Evolutionary conservation across 106 monocot species (phyloP).

Genomic region (Platanthera guangdongensis): DNA sequence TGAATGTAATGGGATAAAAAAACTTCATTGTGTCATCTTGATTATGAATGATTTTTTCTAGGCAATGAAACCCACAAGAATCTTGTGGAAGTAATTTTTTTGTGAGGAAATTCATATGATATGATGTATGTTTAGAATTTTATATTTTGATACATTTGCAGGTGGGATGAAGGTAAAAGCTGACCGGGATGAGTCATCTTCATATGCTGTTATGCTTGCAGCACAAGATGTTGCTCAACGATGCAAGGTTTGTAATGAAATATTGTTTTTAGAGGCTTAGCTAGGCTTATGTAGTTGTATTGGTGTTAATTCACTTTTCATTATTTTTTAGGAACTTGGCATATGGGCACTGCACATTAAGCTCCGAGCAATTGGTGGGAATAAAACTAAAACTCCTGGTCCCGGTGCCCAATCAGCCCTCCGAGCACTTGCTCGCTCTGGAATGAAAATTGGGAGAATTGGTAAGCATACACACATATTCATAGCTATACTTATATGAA

Average conservation of each 20-base stretch:
- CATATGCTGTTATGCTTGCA: slow-evolving; percentile 80
- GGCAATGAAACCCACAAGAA: no score
- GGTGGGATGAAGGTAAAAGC: slow-evolving; percentile 82
- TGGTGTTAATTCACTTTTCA: background rate
- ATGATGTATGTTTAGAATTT: no score
- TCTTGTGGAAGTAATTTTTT: no score
- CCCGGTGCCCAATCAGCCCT: slow-evolving; percentile 55
- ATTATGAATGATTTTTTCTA: no score
- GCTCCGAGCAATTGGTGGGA: slow-evolving; percentile 54
- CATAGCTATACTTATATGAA: no score
- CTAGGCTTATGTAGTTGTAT: background rate
- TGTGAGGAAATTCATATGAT: no score
- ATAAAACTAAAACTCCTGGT: slow-evolving; percentile 58
- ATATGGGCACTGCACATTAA: slow-evolving; percentile 54
- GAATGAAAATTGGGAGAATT: slow-evolving; percentile 63
- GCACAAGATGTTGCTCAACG: slow-evolving; percentile 57
- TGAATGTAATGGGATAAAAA: no score
- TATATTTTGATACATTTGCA: slow-evolving; percentile 3
- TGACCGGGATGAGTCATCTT: slow-evolving; percentile 69
- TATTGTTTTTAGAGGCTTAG: background rate
- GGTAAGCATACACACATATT: slow-evolving; percentile 11
- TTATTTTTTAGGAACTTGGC: slow-evolving; percentile 36
- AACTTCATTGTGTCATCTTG: no score
- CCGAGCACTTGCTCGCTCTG: slow-evolving; percentile 33
- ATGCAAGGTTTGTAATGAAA: slow-evolving; percentile 2